phyloP scores from a whole-genome alignment of 495 filamentous ascomycete genomes.

The Durotheca rogersii region DNA sequence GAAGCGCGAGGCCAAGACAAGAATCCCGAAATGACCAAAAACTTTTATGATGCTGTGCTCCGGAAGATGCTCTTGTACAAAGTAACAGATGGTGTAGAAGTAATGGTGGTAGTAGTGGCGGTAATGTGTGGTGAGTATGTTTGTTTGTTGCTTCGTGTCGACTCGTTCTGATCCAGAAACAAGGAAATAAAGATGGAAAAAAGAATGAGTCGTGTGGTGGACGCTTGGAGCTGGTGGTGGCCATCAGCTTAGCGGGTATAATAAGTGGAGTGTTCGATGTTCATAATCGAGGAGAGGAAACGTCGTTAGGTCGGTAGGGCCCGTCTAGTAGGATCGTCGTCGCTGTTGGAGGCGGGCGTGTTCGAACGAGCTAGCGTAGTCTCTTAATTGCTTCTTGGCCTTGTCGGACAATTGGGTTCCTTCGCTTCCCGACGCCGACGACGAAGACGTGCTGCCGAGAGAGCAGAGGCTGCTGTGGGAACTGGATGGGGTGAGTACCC shows the following conservation, averaged over 20 bases:
- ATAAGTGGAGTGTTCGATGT: constrained; percentile 31
- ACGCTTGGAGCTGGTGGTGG: constrained; percentile 24
- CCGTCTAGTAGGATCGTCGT: constrained; percentile 48
- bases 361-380: constrained; percentile 87
- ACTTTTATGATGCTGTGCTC: constrained; percentile 55
- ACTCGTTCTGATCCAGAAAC: constrained; percentile 31
- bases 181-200: constrained; percentile 22
- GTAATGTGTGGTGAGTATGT: too few species aligned
- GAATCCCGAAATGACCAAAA: constrained; percentile 42
- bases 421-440: constrained; percentile 54
- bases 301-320: constrained; percentile 1
- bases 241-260: constrained; percentile 31
- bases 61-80: constrained; percentile 54
- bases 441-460: constrained; percentile 62
- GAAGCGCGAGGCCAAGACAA: constrained; percentile 37
- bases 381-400: constrained; percentile 74
- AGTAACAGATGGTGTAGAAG: constrained; percentile 40
- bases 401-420: constrained; percentile 65
- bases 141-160: constrained; percentile 32
- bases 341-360: constrained; percentile 60
- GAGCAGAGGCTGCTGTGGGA: constrained; percentile 86
- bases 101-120: too few species aligned
- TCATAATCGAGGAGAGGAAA: constrained; percentile 14
- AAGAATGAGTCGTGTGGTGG: constrained; percentile 42
- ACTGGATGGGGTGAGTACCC: constrained; percentile 71